phyloP scores from a whole-genome alignment of 2,329 filamentous ascomycete species.

The Fusarium nelsonii region DNA sequence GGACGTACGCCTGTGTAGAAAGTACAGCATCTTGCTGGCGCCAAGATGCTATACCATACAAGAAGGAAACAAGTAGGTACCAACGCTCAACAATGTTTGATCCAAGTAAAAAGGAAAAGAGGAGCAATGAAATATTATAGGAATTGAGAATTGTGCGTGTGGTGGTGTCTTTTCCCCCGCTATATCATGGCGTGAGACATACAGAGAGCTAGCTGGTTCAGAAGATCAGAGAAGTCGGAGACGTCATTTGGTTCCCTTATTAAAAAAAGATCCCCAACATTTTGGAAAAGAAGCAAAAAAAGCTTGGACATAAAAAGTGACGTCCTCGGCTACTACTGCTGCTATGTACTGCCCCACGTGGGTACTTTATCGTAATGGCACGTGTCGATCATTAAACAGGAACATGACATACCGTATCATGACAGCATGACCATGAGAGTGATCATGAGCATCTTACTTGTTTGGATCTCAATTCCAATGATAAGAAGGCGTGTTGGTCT shows the following conservation, averaged over 20 bases:
- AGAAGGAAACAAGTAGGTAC: neutral
- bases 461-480: neutral
- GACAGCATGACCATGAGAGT: slow-evolving; percentile 6
- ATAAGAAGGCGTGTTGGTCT: neutral
- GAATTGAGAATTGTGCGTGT: slow-evolving; percentile 16
- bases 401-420: slow-evolving; percentile 9
- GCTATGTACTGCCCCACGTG: slow-evolving; percentile 30
- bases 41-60: slow-evolving; percentile 4
- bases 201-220: slow-evolving; percentile 9
- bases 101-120: neutral
- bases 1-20: slow-evolving; percentile 39
- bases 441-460: slow-evolving; percentile 24
- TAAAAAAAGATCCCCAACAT: slow-evolving; percentile 32
- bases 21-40: slow-evolving; percentile 36
- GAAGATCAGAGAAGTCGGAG: slow-evolving; percentile 2
- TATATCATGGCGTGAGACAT: slow-evolving; percentile 34
- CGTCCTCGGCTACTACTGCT: slow-evolving; percentile 15
- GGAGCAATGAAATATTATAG: neutral
- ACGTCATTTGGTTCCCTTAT: slow-evolving; percentile 34
- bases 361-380: slow-evolving; percentile 13
- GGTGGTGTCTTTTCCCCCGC: slow-evolving; percentile 1
- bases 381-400: slow-evolving; percentile 21
- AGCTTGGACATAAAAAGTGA: slow-evolving; percentile 38
- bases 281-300: slow-evolving; percentile 41
- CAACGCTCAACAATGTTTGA: neutral